Evolutionary conservation across 108 stramenopile species (phyloP), one percentile per base, ranked within the genome.

Genomic region (Cyclotella sp.): DNA sequence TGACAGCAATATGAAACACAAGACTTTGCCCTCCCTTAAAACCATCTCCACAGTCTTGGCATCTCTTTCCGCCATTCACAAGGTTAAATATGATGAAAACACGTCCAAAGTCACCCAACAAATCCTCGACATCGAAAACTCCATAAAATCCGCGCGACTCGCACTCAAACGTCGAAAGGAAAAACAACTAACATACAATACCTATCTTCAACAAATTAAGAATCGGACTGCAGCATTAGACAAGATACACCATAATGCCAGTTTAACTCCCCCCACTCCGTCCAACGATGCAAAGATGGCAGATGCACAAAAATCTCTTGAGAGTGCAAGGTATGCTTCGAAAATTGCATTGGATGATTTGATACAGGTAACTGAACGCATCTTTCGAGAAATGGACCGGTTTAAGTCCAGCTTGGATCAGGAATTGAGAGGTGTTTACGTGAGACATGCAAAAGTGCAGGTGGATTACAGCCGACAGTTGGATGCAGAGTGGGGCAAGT

Each of bases 81-180:
- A 85, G 42, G 85, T 90, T 28, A 92, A 97, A 79, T 84, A 88
- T 34, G 87, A 93, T 46, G 82, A 89, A 67, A 95, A 98, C 77
- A 70, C 73, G 63, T 46, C 59, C 59, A 76, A 85, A 51, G 95
- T 98, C 49, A 90, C 89, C 42, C 77, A 83, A 21, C 87, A 89
- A 51, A 82, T 98, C 54, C 55, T 84, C 13, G 91, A 96, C 62
- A 70, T 97, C 59, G 86, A 87, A 24, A 79, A 87, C 27, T 70
- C 85, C 57, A 84, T 97, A 47, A 82, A 81, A 47, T 82, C 92
- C 11, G 91, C 96, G 24, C 91, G 96, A 43, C 64, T 83, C 18
- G 95, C 97, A 16, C 80, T 98, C 45, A 63, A 87, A 63, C 74
- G 88, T 60, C 91, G 96, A 26, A 88, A 88, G 70, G 85, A 93